phyloP scores from a whole-genome alignment of 148 eudicot genomes.

The Silene conica region DNA sequence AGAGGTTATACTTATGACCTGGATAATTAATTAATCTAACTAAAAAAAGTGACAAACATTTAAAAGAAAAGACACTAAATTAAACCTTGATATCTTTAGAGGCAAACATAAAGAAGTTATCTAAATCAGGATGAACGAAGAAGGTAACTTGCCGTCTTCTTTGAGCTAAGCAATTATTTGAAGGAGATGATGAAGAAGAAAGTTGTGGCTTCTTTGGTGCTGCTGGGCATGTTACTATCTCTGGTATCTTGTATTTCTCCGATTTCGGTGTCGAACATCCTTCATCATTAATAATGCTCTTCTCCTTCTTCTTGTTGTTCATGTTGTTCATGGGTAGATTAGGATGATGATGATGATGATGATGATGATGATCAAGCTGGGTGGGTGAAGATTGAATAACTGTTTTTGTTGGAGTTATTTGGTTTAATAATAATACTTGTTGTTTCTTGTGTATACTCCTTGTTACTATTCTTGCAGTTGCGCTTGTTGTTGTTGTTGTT shows the following conservation, averaged over 20 bases:
- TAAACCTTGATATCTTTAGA: constrained; percentile 34
- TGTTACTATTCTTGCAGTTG: constrained; percentile 27
- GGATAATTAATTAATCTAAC: too few species aligned
- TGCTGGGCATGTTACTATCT: constrained; percentile 51
- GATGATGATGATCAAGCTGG: too few species aligned
- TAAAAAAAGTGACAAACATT: too few species aligned
- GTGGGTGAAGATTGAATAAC: too few species aligned
- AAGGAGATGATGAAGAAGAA: background rate
- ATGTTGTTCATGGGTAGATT: background rate
- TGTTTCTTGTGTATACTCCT: constrained; percentile 39
- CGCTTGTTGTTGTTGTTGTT: background rate
- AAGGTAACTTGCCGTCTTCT: constrained; percentile 34
- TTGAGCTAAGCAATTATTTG: constrained; percentile 9
- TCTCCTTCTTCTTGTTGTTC: too few species aligned
- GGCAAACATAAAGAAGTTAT: constrained; percentile 45
- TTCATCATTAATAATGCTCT: background rate
- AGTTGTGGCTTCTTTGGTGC: constrained; percentile 50
- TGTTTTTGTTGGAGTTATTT: background rate
- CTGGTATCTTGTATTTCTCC: constrained; percentile 44
- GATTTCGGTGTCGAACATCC: constrained; percentile 50
- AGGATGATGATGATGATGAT: too few species aligned
- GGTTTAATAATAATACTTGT: constrained; percentile 2
- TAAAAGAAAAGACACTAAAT: background rate
- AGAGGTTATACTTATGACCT: too few species aligned
- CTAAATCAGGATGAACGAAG: constrained; percentile 52